phyloP scores from a whole-genome alignment of 2,329 filamentous ascomycete genomes.

The Beauveria caledonica region DNA sequence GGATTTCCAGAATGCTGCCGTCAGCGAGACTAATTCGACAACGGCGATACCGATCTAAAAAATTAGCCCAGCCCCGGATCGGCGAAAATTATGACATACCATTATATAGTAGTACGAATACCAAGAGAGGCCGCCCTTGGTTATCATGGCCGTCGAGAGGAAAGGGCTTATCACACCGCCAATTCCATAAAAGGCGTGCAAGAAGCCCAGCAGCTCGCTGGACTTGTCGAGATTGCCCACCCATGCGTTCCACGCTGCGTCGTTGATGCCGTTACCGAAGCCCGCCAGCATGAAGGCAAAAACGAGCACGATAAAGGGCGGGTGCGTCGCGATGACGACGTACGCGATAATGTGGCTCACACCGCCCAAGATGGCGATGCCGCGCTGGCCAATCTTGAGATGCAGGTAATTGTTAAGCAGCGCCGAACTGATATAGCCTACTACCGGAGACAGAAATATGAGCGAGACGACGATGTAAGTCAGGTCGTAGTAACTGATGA shows the following conservation, averaged over 20 bases:
- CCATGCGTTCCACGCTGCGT: constrained; percentile 47
- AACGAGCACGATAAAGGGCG: constrained; percentile 59
- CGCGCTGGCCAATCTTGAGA: constrained; percentile 30
- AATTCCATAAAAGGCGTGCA: constrained; percentile 61
- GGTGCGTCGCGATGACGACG: constrained; percentile 53
- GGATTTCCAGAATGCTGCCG: constrained; percentile 46
- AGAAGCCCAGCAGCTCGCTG: constrained; percentile 60
- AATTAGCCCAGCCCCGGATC: background rate
- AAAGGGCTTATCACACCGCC: constrained; percentile 63
- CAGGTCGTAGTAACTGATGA: constrained; percentile 30
- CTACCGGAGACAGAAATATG: constrained; percentile 33
- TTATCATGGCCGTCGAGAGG: constrained; percentile 63
- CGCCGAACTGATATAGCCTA: constrained; percentile 36
- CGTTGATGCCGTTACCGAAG: constrained; percentile 60
- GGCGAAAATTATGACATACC: constrained; percentile 32
- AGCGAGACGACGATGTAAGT: constrained; percentile 34
- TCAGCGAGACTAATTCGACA: constrained; percentile 44
- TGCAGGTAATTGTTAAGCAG: constrained; percentile 32
- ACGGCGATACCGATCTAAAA: constrained; percentile 42
- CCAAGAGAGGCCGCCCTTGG: constrained; percentile 53
- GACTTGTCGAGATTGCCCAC: constrained; percentile 59
- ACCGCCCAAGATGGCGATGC: constrained; percentile 32
- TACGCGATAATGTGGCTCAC: constrained; percentile 53
- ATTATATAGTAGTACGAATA: constrained; percentile 70
- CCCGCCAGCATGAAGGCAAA: constrained; percentile 59